Conservation (phyloP, 2,329 filamentous ascomycete species). For the Trichoderma polysporum region DNA sequence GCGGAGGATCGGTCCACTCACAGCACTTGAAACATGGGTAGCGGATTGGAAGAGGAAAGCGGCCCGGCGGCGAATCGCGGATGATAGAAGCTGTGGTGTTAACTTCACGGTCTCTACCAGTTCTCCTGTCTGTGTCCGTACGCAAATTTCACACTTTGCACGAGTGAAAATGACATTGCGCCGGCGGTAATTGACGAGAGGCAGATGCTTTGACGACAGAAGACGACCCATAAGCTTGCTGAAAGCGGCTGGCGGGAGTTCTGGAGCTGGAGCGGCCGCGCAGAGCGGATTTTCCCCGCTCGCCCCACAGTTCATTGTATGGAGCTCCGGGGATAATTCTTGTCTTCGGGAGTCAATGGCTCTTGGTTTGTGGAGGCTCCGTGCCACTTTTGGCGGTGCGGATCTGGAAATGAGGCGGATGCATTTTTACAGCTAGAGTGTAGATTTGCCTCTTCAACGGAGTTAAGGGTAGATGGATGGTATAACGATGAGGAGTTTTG, state of each 20-base stretch:
- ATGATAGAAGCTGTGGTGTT: background rate
- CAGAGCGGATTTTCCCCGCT: constrained; percentile 1
- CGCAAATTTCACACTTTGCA: background rate
- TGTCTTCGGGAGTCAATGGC: background rate
- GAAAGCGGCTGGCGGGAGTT: background rate
- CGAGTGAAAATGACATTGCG: background rate
- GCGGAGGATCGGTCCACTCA: constrained; percentile 12
- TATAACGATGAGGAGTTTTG: background rate
- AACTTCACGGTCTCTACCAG: background rate
- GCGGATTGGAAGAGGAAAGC: background rate
- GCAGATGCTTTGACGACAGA: background rate
- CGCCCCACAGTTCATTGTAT: background rate
- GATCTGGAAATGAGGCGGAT: background rate
- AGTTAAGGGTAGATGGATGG: background rate
- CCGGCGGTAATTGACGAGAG: background rate
- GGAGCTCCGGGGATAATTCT: background rate
- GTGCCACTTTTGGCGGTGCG: background rate
- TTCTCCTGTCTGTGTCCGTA: background rate
- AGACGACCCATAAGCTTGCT: background rate
- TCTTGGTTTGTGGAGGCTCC: background rate
- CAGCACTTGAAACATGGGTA: constrained; percentile 15
- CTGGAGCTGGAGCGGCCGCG: constrained; percentile 12
- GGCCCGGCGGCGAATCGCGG: background rate
- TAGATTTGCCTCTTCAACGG: background rate
- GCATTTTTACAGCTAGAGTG: background rate